These are phyloP conservation scores for Rhododendron kiyosumense DNA, from an alignment of 148 eudicot species.

Conservation along the genomic window DNA sequence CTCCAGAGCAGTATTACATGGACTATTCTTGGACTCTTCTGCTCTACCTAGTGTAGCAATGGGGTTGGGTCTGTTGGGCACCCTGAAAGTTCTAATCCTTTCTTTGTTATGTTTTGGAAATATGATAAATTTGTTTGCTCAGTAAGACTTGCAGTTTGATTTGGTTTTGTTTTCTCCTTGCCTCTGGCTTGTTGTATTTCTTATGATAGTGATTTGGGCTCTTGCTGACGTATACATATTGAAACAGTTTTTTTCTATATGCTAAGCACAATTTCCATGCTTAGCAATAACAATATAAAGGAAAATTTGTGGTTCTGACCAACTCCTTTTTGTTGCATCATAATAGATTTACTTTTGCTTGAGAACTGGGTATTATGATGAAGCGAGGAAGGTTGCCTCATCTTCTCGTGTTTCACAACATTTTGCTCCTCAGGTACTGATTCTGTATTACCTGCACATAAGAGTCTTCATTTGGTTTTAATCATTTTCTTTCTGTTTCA, in stretches of 20 bases:
- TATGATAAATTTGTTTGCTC: neutral
- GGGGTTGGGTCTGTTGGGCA: neutral
- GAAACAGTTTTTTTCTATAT: neutral
- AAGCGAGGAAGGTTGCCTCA: conserved; percentile 74
- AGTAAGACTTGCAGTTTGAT: neutral
- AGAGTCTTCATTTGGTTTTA: conserved; percentile 1
- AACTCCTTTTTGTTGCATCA: neutral
- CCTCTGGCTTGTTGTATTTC: neutral
- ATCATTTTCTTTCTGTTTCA: conserved; percentile 16
- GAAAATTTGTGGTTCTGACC: conserved; percentile 2
- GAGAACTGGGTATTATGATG: conserved; percentile 90
- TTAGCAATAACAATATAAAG: neutral
- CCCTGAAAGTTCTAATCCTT: neutral
- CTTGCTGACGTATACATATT: neutral
- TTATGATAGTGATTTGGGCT: neutral
- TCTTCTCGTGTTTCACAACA: conserved; percentile 82
- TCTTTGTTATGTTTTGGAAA: neutral
- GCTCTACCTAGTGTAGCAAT: neutral
- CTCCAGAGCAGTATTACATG: neutral
- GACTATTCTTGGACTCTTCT: neutral
- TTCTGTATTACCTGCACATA: neutral
- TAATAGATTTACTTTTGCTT: conserved; percentile 82
- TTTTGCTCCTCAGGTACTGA: conserved; percentile 74
- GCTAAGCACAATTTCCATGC: neutral
- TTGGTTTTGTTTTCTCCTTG: neutral